phyloP scores from a whole-genome alignment of 352 stramenopile genomes.

The Globisporangium yorkense region DNA sequence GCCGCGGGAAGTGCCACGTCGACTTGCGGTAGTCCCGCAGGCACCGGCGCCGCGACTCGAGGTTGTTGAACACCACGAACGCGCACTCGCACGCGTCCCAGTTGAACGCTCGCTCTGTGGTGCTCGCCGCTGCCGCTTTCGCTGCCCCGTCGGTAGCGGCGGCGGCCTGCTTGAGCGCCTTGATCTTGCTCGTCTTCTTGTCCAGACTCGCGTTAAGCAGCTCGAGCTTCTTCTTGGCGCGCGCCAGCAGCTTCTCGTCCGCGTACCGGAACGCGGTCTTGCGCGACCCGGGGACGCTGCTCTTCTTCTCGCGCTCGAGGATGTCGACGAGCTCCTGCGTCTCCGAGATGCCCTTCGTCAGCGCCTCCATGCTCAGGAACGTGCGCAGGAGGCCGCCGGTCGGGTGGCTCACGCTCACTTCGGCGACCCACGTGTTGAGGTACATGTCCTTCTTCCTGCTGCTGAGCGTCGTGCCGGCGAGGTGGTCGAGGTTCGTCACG shows the following conservation, averaged over 20 bases:
- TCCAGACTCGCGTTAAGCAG: slow-evolving; percentile 27
- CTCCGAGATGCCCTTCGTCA: slow-evolving; percentile 55
- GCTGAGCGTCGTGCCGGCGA: slow-evolving; percentile 23
- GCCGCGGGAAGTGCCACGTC: slow-evolving; percentile 26
- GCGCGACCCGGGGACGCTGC: slow-evolving; percentile 13
- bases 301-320: slow-evolving; percentile 39
- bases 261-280: slow-evolving; percentile 26
- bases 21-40: slow-evolving; percentile 72
- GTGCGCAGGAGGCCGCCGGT: slow-evolving; percentile 65
- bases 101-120: slow-evolving; percentile 37
- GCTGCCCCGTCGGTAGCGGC: slow-evolving; percentile 1
- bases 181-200: slow-evolving; percentile 63
- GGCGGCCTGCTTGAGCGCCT: slow-evolving; percentile 37
- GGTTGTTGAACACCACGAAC: slow-evolving; percentile 86
- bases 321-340: slow-evolving; percentile 45
- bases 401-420: slow-evolving; percentile 76
- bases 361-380: slow-evolving; percentile 67
- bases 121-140: slow-evolving; percentile 18
- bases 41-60: slow-evolving; percentile 70
- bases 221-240: slow-evolving; percentile 24
- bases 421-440: slow-evolving; percentile 78
- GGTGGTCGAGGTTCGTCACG: slow-evolving; percentile 65
- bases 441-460: slow-evolving; percentile 56
- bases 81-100: slow-evolving; percentile 65
- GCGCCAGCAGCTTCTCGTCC: slow-evolving; percentile 34